phyloP scores from a whole-genome alignment of 441 rosid genomes.

The Eruca vesicaria region DNA sequence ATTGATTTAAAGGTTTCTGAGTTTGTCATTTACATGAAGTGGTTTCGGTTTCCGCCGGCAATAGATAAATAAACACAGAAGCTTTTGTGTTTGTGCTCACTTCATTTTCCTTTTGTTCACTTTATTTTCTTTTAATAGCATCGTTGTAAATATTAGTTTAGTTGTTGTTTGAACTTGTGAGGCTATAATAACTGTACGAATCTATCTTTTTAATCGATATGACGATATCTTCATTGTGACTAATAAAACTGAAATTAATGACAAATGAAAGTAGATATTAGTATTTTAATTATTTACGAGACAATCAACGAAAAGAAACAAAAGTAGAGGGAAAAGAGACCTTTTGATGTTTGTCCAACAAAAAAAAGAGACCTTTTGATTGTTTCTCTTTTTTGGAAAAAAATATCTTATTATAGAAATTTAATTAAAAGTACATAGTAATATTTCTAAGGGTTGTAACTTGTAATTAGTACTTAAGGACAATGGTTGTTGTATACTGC shows the following conservation, averaged over 20 bases:
- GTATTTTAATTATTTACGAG: background rate
- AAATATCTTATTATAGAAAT: background rate
- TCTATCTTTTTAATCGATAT: no score
- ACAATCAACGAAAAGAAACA: background rate
- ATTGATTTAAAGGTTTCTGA: conserved; percentile 3
- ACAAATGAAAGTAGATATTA: background rate
- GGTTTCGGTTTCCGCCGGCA: conserved; percentile 8
- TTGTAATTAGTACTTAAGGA: no score
- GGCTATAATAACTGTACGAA: no score
- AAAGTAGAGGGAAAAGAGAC: background rate
- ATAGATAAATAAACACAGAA: conserved; percentile 8
- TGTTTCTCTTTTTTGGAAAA: background rate
- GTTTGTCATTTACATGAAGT: conserved; percentile 21
- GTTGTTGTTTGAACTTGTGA: background rate
- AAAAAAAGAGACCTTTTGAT: conserved; percentile 4
- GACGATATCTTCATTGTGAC: background rate
- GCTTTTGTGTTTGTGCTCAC: background rate
- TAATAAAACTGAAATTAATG: conserved; percentile 20
- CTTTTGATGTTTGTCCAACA: no score
- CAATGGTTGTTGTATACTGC: no score
- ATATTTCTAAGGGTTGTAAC: no score
- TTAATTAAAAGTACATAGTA: no score
- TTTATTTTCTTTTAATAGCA: background rate
- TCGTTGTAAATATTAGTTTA: background rate
- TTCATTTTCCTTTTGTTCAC: background rate